Base-by-base conservation (phyloP, 805 yeast species). In the Pachysolen tannophilus region DNA sequence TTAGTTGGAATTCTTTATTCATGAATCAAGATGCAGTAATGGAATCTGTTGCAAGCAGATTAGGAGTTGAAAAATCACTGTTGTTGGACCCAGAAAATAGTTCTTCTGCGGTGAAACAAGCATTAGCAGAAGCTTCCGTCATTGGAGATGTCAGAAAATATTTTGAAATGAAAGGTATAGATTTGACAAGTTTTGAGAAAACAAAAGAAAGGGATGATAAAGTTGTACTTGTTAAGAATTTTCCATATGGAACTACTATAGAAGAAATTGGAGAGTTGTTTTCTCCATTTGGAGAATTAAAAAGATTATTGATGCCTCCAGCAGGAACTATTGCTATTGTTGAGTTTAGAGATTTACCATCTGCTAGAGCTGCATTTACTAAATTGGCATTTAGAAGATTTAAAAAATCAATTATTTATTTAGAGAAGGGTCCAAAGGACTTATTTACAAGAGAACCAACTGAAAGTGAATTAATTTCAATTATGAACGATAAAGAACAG, bases 41-140 rank as follows among this genome's bases (percentile, higher is more conserved):
- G 57, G 90, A 86, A 32, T 80, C 92, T 35, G 92, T 87, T 28
- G 96, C 97, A 2, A 55, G 73, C 6, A 81, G 82, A 48, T 59
- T 92, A 58, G 97, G 97, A 6, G 65, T 92, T 33, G 55, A 77
- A 19, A 92, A 90, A 56, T 68, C 92, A 6, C 85, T 86, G 38
- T 68, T 92, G 50, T 72, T 92, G 41, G 94, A 92, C 55, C 90
- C 96, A 1, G 82, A 85, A 47, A 84, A 78, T 44, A 71, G 94
- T 6, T 78, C 69, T 40, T 82, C 95, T 34, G 97, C 95, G 1
- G 97, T 92, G 10, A 85, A 88, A 53, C 97, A 88, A 58, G 97
- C 98, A 0, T 69, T 92, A 43, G 97, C 98, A 0, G 98, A 92
- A 61, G 94, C 97, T 2, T 92, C 87, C 51, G 95, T 88, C 13